Evolutionary conservation across 176 grass and related monocot genomes (phyloP).

Genomic region (Musa itinerans): DNA sequence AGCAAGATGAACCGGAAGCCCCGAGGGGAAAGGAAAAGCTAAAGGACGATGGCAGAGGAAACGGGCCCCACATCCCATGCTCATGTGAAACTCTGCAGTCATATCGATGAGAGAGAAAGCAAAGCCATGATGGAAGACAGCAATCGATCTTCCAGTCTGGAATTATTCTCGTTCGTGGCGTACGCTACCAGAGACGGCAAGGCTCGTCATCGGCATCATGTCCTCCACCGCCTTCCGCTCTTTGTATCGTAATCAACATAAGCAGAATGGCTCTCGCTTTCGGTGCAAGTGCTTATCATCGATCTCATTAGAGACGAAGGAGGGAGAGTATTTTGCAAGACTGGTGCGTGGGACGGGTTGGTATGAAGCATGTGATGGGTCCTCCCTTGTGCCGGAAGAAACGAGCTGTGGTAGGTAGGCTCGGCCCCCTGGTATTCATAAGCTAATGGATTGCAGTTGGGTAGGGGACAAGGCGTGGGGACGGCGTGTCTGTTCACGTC

Average conservation of each 20-base stretch:
- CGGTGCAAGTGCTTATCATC: background rate
- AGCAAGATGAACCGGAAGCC: no score
- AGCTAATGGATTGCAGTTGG: background rate
- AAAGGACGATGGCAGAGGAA: background rate
- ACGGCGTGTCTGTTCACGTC: background rate
- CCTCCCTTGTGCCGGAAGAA: background rate
- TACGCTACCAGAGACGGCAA: background rate
- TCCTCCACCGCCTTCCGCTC: background rate
- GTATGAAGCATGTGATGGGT: background rate
- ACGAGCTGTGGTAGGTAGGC: background rate
- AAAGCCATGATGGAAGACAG: background rate
- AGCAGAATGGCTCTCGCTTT: background rate
- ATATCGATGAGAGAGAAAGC: background rate
- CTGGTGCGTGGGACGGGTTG: no score
- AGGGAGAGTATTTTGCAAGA: background rate
- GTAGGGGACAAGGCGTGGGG: background rate
- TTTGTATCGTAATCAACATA: background rate
- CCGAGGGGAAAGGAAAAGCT: background rate
- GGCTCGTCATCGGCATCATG: background rate
- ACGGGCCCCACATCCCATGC: background rate
- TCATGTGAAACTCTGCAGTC: background rate
- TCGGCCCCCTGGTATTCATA: background rate
- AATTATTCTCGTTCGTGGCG: background rate
- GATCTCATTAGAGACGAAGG: background rate
- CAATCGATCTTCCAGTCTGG: background rate